Percentiles rank a stretch among this genome's conserved stretches.
phyloP scores from a whole-genome alignment of 208 protist species.

The Crithidia acanthocephali region DNA sequence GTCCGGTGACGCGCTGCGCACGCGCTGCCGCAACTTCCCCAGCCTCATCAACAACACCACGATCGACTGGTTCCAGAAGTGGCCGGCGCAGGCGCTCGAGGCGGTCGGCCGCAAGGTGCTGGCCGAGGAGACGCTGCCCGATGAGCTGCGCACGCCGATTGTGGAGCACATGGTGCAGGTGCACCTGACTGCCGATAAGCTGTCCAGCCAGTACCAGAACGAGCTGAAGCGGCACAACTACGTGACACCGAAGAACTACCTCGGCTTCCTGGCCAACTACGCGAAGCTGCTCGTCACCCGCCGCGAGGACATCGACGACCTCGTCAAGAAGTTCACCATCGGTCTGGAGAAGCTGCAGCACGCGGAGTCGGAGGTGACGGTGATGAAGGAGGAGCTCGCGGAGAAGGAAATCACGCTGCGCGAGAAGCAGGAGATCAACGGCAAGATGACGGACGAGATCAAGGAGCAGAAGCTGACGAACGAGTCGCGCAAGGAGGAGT shows the following conservation, averaged over 20 bases:
- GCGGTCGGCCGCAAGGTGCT: constrained; percentile 93
- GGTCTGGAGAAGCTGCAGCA: constrained; percentile 97
- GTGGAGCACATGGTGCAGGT: constrained; percentile 97
- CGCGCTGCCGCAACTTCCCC: constrained; percentile 98
- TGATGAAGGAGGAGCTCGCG: constrained; percentile 94
- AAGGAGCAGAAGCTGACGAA: constrained; percentile 90
- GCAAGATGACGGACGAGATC: constrained; percentile 93
- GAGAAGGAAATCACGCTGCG: constrained; percentile 95
- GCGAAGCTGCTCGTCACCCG: constrained; percentile 93
- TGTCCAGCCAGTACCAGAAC: constrained; percentile 89
- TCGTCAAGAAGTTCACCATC: constrained; percentile 95
- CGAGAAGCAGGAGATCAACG: constrained; percentile 95
- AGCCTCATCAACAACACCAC: constrained; percentile 98
- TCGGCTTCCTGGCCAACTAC: constrained; percentile 98
- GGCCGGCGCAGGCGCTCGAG: constrained; percentile 97
- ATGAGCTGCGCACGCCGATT: constrained; percentile 85
- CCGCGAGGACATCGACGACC: constrained; percentile 93
- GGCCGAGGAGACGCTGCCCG: constrained; percentile 89
- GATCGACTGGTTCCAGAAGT: constrained; percentile 99
- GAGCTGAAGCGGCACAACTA: constrained; percentile 97
- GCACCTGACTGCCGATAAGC: constrained; percentile 92
- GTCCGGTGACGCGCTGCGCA: constrained; percentile 95
- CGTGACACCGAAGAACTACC: constrained; percentile 99
- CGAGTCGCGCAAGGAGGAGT: constrained; percentile 89
- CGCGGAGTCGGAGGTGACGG: constrained; percentile 96